phyloP scores from a whole-genome alignment of 2,329 filamentous ascomycete genomes.

The Arthrocladium fulminans region DNA sequence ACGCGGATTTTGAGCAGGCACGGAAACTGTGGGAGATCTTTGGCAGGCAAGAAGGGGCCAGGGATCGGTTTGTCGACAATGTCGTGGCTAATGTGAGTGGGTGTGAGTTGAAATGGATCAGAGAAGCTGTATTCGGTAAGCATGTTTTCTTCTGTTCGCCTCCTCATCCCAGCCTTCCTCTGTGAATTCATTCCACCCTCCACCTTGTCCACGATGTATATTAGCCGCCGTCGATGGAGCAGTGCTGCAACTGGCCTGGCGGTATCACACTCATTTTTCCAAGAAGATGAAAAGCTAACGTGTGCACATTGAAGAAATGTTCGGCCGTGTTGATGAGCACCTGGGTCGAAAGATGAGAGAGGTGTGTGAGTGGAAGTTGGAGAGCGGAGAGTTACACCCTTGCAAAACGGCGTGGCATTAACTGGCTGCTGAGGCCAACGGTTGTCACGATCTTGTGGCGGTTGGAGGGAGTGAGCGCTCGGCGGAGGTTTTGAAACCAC shows the following conservation, averaged over 20 bases:
- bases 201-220: no score
- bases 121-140: constrained; percentile 45
- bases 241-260: no score
- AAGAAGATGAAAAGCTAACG: background rate
- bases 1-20: no score
- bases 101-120: constrained; percentile 50
- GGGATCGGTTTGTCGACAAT: constrained; percentile 54
- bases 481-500: no score
- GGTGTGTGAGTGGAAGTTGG: background rate
- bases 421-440: no score
- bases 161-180: no score
- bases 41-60: constrained; percentile 44
- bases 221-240: no score
- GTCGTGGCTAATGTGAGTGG: constrained; percentile 48
- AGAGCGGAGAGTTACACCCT: background rate
- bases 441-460: no score
- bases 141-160: background rate
- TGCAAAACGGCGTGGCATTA: constrained; percentile 3
- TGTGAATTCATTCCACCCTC: no score
- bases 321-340: constrained; percentile 10
- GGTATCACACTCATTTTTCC: background rate
- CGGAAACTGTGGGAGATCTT: no score
- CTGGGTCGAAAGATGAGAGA: constrained; percentile 4
- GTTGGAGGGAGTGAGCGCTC: no score
- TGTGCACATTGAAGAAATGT: constrained; percentile 24